Evolutionary conservation across 1,139 yeast genomes (phyloP).

Genomic region (Chernovozyma aurita): DNA sequence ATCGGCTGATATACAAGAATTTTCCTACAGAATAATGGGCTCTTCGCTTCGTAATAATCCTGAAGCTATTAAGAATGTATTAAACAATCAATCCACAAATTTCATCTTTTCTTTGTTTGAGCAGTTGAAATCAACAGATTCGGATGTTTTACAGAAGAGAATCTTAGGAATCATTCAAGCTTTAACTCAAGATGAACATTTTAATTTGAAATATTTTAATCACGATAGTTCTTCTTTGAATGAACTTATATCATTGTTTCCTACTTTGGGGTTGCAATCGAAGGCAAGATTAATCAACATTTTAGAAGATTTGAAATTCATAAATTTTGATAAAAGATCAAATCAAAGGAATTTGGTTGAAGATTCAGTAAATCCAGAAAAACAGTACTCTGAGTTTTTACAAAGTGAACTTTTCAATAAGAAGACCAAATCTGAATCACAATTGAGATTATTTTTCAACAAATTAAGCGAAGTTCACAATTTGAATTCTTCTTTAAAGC

Average conservation of each 20-base stretch:
- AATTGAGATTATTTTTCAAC: constrained; percentile 39
- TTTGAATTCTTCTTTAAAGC: constrained; percentile 18
- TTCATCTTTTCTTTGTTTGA: constrained; percentile 16
- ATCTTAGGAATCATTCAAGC: constrained; percentile 46
- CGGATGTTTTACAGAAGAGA: constrained; percentile 40
- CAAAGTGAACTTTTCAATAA: constrained; percentile 23
- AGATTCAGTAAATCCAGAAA: constrained; percentile 18
- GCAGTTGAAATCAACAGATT: constrained; percentile 13
- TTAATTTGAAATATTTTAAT: constrained; percentile 24
- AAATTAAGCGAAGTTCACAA: constrained; percentile 37
- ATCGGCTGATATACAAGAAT: constrained; percentile 27
- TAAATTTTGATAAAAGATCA: constrained; percentile 16
- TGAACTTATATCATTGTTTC: constrained; percentile 23
- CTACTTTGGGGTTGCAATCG: constrained; percentile 24
- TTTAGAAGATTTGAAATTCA: constrained; percentile 33
- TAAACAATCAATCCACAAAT: constrained; percentile 12
- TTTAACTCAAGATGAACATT: constrained; percentile 28
- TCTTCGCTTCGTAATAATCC: constrained; percentile 70
- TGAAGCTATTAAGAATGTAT: constrained; percentile 43
- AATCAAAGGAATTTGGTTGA: constrained; percentile 20
- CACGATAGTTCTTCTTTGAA: constrained; percentile 17
- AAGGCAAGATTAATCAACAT: constrained; percentile 35
- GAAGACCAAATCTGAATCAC: constrained; percentile 26
- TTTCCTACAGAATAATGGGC: constrained; percentile 47
- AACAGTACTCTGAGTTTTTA: constrained; percentile 25